Conservation (phyloP, 1,284 basidiomycete genomes). For the Stygiomarasmius scandens region DNA sequence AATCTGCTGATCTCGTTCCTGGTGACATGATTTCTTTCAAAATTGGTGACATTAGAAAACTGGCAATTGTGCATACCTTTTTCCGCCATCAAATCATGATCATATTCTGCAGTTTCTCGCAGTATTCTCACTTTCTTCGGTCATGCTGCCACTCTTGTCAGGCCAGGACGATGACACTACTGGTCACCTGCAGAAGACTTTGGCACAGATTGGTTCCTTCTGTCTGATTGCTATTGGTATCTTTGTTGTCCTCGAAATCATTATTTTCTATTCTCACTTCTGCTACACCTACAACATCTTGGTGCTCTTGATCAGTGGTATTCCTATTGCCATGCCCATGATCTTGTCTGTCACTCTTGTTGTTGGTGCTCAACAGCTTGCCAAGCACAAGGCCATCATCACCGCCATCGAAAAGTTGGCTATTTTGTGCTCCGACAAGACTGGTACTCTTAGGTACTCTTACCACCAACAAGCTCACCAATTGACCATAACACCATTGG, state of each 20-base stretch:
- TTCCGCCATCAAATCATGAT: constrained; percentile 13
- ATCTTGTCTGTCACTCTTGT: constrained; percentile 96
- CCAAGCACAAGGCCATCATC: constrained; percentile 98
- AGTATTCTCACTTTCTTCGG: constrained; percentile 80
- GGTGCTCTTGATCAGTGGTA: constrained; percentile 97
- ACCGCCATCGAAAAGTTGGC: constrained; percentile 97
- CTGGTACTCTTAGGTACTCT: constrained; percentile 95
- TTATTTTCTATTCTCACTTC: constrained; percentile 88
- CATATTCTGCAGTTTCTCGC: constrained; percentile 18
- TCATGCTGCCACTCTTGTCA: constrained; percentile 92
- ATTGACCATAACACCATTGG: constrained; percentile 92
- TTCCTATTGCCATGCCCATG: constrained; percentile 98
- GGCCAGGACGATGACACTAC: constrained; percentile 95
- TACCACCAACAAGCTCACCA: constrained; percentile 99
- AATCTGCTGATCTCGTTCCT: constrained; percentile 86
- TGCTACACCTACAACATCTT: constrained; percentile 92
- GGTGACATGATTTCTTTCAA: constrained; percentile 97
- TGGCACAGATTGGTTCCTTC: constrained; percentile 95
- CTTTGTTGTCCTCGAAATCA: constrained; percentile 89
- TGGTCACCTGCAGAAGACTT: constrained; percentile 97
- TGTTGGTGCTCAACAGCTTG: constrained; percentile 96
- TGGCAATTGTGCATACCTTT: constrained; percentile 78
- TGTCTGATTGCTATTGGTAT: constrained; percentile 93
- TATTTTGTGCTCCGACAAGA: constrained; percentile 97
- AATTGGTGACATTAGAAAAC: constrained; percentile 95